Evolutionary conservation across 768 basidiomycete genomes (phyloP), one percentile per base, ranked within the genome.

Genomic region (Russula foetens): DNA sequence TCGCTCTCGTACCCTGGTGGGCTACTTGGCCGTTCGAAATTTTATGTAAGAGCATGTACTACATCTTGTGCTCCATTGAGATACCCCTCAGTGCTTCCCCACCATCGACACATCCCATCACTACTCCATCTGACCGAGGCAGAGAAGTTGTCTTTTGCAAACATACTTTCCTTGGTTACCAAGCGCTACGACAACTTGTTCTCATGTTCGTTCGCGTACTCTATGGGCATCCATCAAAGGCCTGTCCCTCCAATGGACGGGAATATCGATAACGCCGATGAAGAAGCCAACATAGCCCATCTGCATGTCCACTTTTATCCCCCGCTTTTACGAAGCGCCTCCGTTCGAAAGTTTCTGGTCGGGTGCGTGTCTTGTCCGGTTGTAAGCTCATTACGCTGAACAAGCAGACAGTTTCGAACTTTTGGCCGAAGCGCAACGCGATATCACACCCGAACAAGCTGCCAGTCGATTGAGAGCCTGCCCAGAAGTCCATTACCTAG

Each of bases 151-250:
- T 73, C 85, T 4, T 81, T 90, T 38, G 88, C 93, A 0, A 75
- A 82, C 29, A 79, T 86, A 17, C 68, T 95, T 19, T 84, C 82
- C 39, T 73, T 73, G 4, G 69, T 89, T 26, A 84, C 86, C 35
- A 35, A 35, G 35, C 35, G 35, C 35, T 90, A 88, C 66, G 89
- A 89, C 67, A 89, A 87, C 67, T 73, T 92, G 29, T 92, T 92
- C 70, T 80, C 79, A 5, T 92, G 89, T 70, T 88, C 90, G 0
- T 97, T 95, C 72, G 35, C 35, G 35, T 97, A 96, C 71, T 92
- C 89, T 9, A 93, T 95, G 90, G 92, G 93, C 39, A 80, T 96
- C 47, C 94, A 96, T 69, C 94, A 97, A 70, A 80, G 86, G 2
- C 88, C 92, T 7, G 69, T 82, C 2, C 82, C 85, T 6, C 71